phyloP scores from a whole-genome alignment of 345 rosid genomes.

The Pugionium cornutum region DNA sequence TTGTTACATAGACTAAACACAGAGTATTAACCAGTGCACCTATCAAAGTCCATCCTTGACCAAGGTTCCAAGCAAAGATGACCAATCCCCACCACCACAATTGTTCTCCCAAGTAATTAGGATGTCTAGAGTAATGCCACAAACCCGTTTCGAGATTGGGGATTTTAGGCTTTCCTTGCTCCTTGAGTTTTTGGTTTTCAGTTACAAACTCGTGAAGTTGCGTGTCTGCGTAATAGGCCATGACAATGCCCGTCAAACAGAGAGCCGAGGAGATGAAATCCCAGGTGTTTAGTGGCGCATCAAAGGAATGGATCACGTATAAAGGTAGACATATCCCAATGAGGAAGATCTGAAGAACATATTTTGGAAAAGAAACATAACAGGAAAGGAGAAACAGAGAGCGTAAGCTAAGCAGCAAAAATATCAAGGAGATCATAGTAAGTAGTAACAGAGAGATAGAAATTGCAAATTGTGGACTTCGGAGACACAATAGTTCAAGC shows the following conservation, averaged over 20 bases:
- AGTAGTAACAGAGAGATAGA: neutral
- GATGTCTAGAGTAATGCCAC: slow-evolving; percentile 87
- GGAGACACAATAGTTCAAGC: neutral
- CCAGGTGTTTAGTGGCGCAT: slow-evolving; percentile 61
- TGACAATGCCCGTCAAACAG: slow-evolving; percentile 61
- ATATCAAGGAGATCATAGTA: neutral
- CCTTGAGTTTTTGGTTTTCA: slow-evolving; percentile 62
- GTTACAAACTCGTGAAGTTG: slow-evolving; percentile 78
- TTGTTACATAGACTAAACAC: slow-evolving; percentile 78
- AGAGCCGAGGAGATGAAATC: slow-evolving; percentile 64
- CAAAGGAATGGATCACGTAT: slow-evolving; percentile 59
- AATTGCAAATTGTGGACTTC: neutral
- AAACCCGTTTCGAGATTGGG: slow-evolving; percentile 75
- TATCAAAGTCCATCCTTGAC: slow-evolving; percentile 68
- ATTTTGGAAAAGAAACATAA: neutral
- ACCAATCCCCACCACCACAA: slow-evolving; percentile 98
- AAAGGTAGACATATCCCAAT: slow-evolving; percentile 79
- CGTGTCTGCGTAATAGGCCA: slow-evolving; percentile 80
- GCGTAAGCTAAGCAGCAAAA: slow-evolving; percentile 6
- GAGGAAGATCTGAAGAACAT: slow-evolving; percentile 64
- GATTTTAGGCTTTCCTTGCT: slow-evolving; percentile 68
- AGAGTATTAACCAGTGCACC: slow-evolving; percentile 72
- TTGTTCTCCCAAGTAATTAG: slow-evolving; percentile 95
- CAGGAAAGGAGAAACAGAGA: slow-evolving; percentile 15
- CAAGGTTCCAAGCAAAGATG: slow-evolving; percentile 81